Conservation (phyloP, 805 yeast species). For the Kluyveromyces lactis region DNA sequence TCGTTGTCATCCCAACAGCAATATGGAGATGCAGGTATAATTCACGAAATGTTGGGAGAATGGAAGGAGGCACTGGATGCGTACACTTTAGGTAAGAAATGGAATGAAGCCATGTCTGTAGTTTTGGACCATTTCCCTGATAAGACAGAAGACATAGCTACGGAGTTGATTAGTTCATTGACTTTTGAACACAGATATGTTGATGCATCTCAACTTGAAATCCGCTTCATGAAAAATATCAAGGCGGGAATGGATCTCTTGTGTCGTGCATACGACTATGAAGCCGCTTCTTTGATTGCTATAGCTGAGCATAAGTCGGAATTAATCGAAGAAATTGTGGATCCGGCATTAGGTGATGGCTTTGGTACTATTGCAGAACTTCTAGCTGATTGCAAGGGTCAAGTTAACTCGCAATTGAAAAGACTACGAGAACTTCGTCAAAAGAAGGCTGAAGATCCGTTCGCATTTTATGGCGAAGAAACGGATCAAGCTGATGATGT, state of each 20-base stretch:
- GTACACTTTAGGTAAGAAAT: slow-evolving; percentile 60
- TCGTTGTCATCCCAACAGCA: slow-evolving; percentile 46
- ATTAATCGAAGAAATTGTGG: slow-evolving; percentile 51
- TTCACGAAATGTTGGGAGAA: slow-evolving; percentile 60
- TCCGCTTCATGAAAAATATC: slow-evolving; percentile 49
- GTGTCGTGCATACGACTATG: slow-evolving; percentile 69
- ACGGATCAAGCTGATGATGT: slow-evolving; percentile 86
- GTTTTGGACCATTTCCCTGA: slow-evolving; percentile 36
- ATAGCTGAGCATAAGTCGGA: slow-evolving; percentile 35
- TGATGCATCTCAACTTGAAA: slow-evolving; percentile 74
- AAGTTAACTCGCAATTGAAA: slow-evolving; percentile 70
- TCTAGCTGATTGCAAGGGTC: slow-evolving; percentile 87
- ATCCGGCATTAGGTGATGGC: slow-evolving; percentile 73
- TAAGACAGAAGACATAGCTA: slow-evolving; percentile 41
- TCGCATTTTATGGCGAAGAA: slow-evolving; percentile 68
- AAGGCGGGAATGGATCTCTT: slow-evolving; percentile 56
- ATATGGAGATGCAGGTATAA: slow-evolving; percentile 69
- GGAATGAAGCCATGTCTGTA: slow-evolving; percentile 78
- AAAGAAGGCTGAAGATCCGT: slow-evolving; percentile 79
- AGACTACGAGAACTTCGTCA: slow-evolving; percentile 78
- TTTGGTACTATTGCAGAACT: slow-evolving; percentile 83
- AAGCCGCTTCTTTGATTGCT: slow-evolving; percentile 66
- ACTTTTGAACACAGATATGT: slow-evolving; percentile 63
- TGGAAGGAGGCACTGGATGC: slow-evolving; percentile 57
- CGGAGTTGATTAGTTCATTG: slow-evolving; percentile 49